These are phyloP conservation scores for Solanum ahanhuiri DNA, from an alignment of 257 asterid genomes.

Conservation along the genomic window DNA sequence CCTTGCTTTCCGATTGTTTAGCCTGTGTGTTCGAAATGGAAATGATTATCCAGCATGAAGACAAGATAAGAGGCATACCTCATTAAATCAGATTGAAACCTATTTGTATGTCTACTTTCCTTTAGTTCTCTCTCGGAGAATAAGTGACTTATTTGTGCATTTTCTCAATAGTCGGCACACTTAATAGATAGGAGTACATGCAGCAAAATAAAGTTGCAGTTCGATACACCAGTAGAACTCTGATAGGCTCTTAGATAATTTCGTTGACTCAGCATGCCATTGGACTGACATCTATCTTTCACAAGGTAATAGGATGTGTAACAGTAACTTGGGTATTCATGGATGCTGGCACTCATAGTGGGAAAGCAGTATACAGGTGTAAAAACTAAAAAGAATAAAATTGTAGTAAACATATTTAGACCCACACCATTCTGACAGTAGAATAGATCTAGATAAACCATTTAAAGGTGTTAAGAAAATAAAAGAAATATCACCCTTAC, in stretches of 20 bases:
- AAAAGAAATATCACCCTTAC: conserved; percentile 28
- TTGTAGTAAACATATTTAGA: background rate
- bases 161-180: background rate
- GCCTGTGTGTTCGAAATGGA: conserved; percentile 39
- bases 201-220: background rate
- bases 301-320: background rate
- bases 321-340: background rate
- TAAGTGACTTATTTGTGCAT: background rate
- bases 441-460: background rate
- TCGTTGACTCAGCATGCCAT: background rate
- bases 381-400: background rate
- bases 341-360: background rate
- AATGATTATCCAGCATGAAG: background rate
- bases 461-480: background rate
- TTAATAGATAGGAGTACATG: background rate
- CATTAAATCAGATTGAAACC: background rate
- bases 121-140: background rate
- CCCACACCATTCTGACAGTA: background rate
- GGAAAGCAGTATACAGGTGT: background rate
- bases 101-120: background rate
- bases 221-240: background rate
- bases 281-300: background rate
- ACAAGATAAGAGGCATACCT: background rate
- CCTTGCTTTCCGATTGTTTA: conserved; percentile 94
- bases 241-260: background rate